Evolutionary conservation across 2,329 filamentous ascomycete genomes (phyloP), one percentile per base, ranked within the genome.

Genomic region (Cercospora sp.): DNA sequence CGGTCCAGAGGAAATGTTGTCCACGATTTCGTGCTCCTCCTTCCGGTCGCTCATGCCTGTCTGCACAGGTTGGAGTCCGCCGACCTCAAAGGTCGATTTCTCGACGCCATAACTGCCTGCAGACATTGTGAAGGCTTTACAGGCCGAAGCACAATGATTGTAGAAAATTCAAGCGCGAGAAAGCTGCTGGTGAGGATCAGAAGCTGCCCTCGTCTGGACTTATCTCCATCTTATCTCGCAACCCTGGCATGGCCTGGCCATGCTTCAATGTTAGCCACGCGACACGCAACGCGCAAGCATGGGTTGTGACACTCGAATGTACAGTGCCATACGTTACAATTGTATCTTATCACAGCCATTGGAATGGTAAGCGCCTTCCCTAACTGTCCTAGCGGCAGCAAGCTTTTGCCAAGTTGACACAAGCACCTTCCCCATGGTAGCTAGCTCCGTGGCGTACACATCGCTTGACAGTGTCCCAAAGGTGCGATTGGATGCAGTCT

Each of bases 371-470:
- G n/a, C n/a, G 28, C 55, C 55, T 59, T 32, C 55, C n/a, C 1
- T 8, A 34, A 37, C 32, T 24, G 55, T 34, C 4, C 55, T 59
- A 59, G 55, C 32, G 30, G 5, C n/a, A 3, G 3, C 16, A 59
- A 59, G 55, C 55, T 16, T 59, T 59, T 59, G 55, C 55, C 55
- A 59, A 59, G 55, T 59, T 10, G 30, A 59, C 30, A 34, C 26
- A 59, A 59, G 55, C 55, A 59, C 28, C 55, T 59, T n/a, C 55
- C 55, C 4, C 28, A 59, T 34, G 55, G 10, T 32, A 43, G 57
- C 53, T n/a, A n/a, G 34, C 24, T 60, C 21, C 28, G 30, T 58
- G 55, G 28, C 28, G 55, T 18, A 32, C 37, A 13, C 18, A 12
- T 28, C 49, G 49, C 24, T 55, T 26, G 24, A 24, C 5, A 13